These are phyloP conservation scores for Salix koriyanagi DNA, from an alignment of 345 rosid genomes.

Conservation along the genomic window DNA sequence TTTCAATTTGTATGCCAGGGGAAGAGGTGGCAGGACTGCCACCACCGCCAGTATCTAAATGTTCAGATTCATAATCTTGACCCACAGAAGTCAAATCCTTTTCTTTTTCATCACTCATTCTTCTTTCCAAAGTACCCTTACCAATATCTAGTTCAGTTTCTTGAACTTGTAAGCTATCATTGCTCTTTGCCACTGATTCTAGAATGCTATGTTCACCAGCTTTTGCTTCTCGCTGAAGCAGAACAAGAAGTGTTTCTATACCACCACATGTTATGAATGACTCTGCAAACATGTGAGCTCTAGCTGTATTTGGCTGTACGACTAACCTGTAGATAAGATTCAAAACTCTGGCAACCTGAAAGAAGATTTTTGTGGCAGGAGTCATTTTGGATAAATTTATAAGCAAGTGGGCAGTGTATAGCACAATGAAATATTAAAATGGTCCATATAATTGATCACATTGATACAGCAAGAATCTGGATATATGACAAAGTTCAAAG, in stretches of 20 bases:
- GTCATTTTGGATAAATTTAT: slow-evolving; percentile 11
- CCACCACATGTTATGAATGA: slow-evolving; percentile 85
- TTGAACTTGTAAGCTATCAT: slow-evolving; percentile 32
- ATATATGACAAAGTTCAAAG: not conserved
- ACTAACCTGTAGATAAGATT: slow-evolving; percentile 86
- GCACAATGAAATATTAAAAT: slow-evolving; percentile 1
- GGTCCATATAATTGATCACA: not conserved
- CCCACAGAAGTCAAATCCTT: slow-evolving; percentile 35
- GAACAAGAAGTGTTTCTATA: slow-evolving; percentile 91
- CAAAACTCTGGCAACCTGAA: slow-evolving; percentile 85
- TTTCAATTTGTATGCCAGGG: slow-evolving; percentile 40
- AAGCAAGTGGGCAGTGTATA: not conserved
- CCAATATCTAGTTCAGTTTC: slow-evolving; percentile 37
- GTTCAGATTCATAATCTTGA: slow-evolving; percentile 33
- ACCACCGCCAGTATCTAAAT: slow-evolving; percentile 29
- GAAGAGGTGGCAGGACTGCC: slow-evolving; percentile 37
- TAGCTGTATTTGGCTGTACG: slow-evolving; percentile 83
- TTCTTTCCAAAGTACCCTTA: slow-evolving; percentile 30
- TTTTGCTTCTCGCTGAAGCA: slow-evolving; percentile 92
- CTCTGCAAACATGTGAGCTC: slow-evolving; percentile 74
- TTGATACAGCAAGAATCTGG: not conserved
- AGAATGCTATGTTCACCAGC: slow-evolving; percentile 53
- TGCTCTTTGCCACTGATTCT: slow-evolving; percentile 34
- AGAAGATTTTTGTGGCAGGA: slow-evolving; percentile 12
- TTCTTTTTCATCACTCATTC: slow-evolving; percentile 40